Evolutionary conservation across 371 early-diverging fungal genomes (phyloP), one percentile per base, ranked within the genome.

Genomic region (Gilbertella persicaria): DNA sequence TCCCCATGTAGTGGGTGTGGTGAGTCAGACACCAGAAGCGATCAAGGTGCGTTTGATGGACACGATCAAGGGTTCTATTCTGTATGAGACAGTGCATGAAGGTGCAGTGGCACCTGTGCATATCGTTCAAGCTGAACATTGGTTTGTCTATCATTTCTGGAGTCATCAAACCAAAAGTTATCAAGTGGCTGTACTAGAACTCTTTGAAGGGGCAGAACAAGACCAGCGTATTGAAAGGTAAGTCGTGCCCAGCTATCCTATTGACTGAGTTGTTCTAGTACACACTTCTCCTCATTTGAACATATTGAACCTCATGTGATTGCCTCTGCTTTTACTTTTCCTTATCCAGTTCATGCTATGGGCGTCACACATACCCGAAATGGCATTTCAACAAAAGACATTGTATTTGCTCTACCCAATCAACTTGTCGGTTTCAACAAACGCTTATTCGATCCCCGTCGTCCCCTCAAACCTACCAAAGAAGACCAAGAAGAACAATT

Each of bases 121-220:
- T 69, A 62, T 87, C 4, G 59, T 79, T 23, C 91, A 89, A 66
- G 70, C 77, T 24, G 98, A 98, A 60, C 93, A 97, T 72, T 89
- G 87, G 79, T 81, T 94, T n/a, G 80, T 95, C 8, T 89, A 91
- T 64, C 84, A 90, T 26, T 93, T 87, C 69, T 97, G 92, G 91
- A 91, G 88, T 58, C 55, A 58, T 37, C 66, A 61, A 10, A 49
- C 45, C 14, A 67, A 47, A 29, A 82, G 92, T 40, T 82, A 80
- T 52, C 75, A 81, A 63, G 75, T 79, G 2, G 92, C 88, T 13
- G 87, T 90, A 0, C 62, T 92, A 40, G 98, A 98, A 60, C 61
- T 95, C 19, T 97, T 75, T 69, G 96, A 96, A 72, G 92, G 90
- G 61, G 75, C 73, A 30, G 64, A 68, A 46, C 83, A 89, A 35